Conservation (phyloP, 768 basidiomycete species). For the Gloeophyllum trabeum region DNA sequence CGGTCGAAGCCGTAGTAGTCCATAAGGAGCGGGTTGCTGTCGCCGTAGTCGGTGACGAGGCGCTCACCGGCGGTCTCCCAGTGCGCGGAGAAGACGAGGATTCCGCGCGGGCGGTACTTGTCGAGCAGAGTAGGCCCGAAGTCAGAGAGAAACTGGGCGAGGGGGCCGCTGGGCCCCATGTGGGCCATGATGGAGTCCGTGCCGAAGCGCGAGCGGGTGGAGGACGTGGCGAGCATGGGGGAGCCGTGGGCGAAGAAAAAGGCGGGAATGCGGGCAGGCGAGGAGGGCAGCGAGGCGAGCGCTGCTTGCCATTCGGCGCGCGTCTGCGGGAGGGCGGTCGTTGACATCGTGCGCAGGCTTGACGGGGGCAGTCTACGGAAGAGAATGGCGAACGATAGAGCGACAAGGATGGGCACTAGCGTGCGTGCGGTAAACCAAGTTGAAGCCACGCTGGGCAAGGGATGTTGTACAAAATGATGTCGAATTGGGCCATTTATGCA, state of each 20-base stretch:
- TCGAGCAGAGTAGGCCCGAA: conserved; percentile 54
- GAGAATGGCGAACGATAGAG: too few relatives aligned
- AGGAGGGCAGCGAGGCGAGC: conserved; percentile 41
- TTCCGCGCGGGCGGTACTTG: conserved; percentile 71
- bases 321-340: conserved; percentile 19
- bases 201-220: conserved; percentile 3
- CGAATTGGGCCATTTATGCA: too few relatives aligned
- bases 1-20: conserved; percentile 65
- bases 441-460: too few relatives aligned
- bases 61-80: conserved; percentile 60
- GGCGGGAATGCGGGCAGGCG: conserved; percentile 51
- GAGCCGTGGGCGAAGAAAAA: conserved; percentile 75
- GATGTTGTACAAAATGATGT: too few relatives aligned
- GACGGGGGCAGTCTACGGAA: too few relatives aligned
- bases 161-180: conserved; percentile 38
- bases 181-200: conserved; percentile 7
- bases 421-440: too few relatives aligned
- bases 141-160: conserved; percentile 47
- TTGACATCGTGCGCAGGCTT: too few relatives aligned
- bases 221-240: conserved; percentile 34
- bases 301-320: conserved; percentile 37
- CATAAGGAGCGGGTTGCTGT: conserved; percentile 62
- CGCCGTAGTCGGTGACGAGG: conserved; percentile 66
- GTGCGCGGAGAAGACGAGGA: conserved; percentile 76
- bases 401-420: too few relatives aligned